These are phyloP conservation scores for Lipomyces kockii DNA, from an alignment of 805 yeast species.

Conservation along the genomic window DNA sequence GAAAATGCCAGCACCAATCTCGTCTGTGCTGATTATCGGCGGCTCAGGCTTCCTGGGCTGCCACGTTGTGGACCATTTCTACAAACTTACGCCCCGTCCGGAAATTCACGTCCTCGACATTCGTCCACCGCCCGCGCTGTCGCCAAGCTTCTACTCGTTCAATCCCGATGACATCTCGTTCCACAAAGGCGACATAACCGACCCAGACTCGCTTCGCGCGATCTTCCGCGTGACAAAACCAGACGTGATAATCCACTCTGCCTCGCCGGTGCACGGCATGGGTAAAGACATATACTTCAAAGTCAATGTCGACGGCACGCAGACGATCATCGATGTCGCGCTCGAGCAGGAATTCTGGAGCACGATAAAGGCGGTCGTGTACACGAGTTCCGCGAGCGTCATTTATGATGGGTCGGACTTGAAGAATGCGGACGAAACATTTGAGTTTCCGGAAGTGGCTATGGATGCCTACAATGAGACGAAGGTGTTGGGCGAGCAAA, in stretches of 20 bases:
- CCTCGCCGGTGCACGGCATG: constrained; percentile 93
- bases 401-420: constrained; percentile 94
- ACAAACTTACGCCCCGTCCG: constrained; percentile 66
- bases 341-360: constrained; percentile 22
- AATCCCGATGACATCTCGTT: constrained; percentile 57
- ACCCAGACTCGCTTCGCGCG: constrained; percentile 58
- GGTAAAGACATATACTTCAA: constrained; percentile 80
- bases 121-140: constrained; percentile 73
- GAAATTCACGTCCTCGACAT: constrained; percentile 86
- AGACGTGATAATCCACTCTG: constrained; percentile 87
- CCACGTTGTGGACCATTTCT: constrained; percentile 86
- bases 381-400: constrained; percentile 97
- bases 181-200: constrained; percentile 83
- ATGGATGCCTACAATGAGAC: constrained; percentile 98
- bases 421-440: constrained; percentile 87
- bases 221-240: constrained; percentile 68
- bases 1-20: not conserved
- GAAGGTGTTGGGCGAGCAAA: constrained; percentile 72
- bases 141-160: constrained; percentile 73
- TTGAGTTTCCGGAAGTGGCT: constrained; percentile 89
- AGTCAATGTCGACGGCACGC: constrained; percentile 90
- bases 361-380: constrained; percentile 70
- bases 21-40: constrained; percentile 80
- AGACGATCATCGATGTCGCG: constrained; percentile 60
- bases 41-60: constrained; percentile 95